phyloP scores from a whole-genome alignment of 306 rosid species.

The Vigna hirtella region DNA sequence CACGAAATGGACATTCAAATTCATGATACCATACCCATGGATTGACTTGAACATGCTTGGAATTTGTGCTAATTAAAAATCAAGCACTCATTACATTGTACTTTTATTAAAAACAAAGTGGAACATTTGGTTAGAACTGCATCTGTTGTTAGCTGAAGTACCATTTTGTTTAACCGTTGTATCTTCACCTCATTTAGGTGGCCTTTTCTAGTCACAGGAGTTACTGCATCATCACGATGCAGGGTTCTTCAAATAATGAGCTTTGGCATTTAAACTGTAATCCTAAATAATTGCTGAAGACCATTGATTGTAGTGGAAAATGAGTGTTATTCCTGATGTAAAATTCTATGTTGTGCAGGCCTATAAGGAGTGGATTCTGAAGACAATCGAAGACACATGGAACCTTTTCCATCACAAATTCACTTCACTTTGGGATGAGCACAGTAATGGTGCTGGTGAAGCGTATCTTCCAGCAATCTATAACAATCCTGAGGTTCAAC shows the following conservation, averaged over 20 bases:
- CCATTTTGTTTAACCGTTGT: slow-evolving; percentile 26
- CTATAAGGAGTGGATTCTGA: slow-evolving; percentile 89
- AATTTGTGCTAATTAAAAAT: too few relatives aligned
- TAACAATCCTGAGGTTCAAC: slow-evolving; percentile 67
- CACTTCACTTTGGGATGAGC: slow-evolving; percentile 74
- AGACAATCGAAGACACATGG: slow-evolving; percentile 81
- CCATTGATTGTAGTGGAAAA: not conserved
- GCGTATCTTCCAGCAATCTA: slow-evolving; percentile 85
- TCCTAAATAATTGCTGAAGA: not conserved
- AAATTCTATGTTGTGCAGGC: slow-evolving; percentile 53
- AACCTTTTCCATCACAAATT: slow-evolving; percentile 72
- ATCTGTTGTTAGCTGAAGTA: slow-evolving; percentile 23
- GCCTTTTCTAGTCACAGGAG: slow-evolving; percentile 2
- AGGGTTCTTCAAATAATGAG: slow-evolving; percentile 3
- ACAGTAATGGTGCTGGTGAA: slow-evolving; percentile 80
- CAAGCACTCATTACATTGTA: too few relatives aligned
- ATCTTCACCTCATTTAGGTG: slow-evolving; percentile 19
- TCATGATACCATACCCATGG: too few relatives aligned
- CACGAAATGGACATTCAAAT: too few relatives aligned
- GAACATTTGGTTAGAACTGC: slow-evolving; percentile 9
- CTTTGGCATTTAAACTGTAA: slow-evolving; percentile 31
- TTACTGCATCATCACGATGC: slow-evolving; percentile 15
- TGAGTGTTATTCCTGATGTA: slow-evolving; percentile 18
- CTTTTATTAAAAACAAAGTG: slow-evolving; percentile 11
- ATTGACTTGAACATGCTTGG: too few relatives aligned